These are phyloP conservation scores for Pythium biforme DNA, from an alignment of 352 stramenopile genomes.

Conservation along the genomic window DNA sequence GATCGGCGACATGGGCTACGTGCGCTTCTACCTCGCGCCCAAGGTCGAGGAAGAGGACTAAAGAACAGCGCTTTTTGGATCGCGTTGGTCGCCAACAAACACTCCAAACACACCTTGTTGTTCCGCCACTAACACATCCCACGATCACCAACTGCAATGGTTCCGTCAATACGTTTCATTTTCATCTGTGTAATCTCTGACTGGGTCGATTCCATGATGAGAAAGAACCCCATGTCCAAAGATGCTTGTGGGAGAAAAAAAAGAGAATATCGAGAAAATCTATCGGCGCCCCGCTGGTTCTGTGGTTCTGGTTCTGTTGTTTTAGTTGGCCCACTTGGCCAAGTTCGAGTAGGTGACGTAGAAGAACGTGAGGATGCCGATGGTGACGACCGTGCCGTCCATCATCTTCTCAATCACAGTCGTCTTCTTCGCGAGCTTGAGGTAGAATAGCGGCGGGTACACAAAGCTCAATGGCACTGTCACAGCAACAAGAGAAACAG, in stretches of 20 bases:
- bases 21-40: slow-evolving; percentile 99
- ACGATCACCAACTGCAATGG: neutral
- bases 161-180: neutral
- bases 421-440: slow-evolving; percentile 60
- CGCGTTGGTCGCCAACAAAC: no score
- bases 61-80: no score
- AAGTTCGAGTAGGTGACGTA: slow-evolving; percentile 85
- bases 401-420: slow-evolving; percentile 52
- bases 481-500: slow-evolving; percentile 3
- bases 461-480: slow-evolving; percentile 79
- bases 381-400: slow-evolving; percentile 53
- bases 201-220: neutral
- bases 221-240: neutral
- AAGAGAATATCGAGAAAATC: neutral
- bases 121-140: neutral
- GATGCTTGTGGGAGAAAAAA: neutral
- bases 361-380: slow-evolving; percentile 76
- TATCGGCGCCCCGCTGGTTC: neutral
- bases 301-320: neutral
- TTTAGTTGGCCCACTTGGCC: slow-evolving; percentile 53
- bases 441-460: slow-evolving; percentile 76
- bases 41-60: slow-evolving; percentile 99
- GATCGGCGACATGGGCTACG: slow-evolving; percentile 96
- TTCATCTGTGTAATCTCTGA: neutral
- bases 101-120: no score